phyloP scores from a whole-genome alignment of 2,329 filamentous ascomycete genomes.

The Botrytis pseudocinerea region DNA sequence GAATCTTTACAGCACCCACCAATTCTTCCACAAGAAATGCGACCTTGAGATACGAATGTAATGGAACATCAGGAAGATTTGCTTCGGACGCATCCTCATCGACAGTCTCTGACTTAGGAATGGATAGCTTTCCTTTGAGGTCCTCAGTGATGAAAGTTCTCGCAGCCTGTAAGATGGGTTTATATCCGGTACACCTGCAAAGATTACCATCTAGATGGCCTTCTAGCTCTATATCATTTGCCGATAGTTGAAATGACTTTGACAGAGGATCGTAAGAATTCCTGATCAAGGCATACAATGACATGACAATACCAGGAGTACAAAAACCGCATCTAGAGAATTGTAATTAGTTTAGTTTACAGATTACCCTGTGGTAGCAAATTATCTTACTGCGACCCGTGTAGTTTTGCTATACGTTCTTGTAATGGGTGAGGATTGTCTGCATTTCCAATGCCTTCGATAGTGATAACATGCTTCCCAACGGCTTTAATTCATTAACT shows the following conservation, averaged over 20 bases:
- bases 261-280: conserved; percentile 69
- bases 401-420: conserved; percentile 83
- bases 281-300: conserved; percentile 83
- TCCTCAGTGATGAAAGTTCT: conserved; percentile 69
- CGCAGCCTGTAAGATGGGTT: conserved; percentile 90
- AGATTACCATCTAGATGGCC: conserved; percentile 89
- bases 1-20: conserved; percentile 69
- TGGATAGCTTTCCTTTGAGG: conserved; percentile 49
- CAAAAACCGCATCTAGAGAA: conserved; percentile 60
- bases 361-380: not conserved
- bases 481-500: conserved; percentile 55
- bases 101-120: conserved; percentile 63
- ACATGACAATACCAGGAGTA: conserved; percentile 96
- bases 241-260: conserved; percentile 46
- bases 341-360: not conserved
- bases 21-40: conserved; percentile 35
- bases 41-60: conserved; percentile 32
- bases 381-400: conserved; percentile 76
- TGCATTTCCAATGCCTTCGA: conserved; percentile 88
- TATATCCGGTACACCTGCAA: conserved; percentile 91
- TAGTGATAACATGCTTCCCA: conserved; percentile 94
- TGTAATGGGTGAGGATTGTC: conserved; percentile 84
- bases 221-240: conserved; percentile 78
- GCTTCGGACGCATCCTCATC: conserved; percentile 42
- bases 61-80: conserved; percentile 27